Conservation (phyloP, 2,329 filamentous ascomycete species). For the Cordyceps farinosa region DNA sequence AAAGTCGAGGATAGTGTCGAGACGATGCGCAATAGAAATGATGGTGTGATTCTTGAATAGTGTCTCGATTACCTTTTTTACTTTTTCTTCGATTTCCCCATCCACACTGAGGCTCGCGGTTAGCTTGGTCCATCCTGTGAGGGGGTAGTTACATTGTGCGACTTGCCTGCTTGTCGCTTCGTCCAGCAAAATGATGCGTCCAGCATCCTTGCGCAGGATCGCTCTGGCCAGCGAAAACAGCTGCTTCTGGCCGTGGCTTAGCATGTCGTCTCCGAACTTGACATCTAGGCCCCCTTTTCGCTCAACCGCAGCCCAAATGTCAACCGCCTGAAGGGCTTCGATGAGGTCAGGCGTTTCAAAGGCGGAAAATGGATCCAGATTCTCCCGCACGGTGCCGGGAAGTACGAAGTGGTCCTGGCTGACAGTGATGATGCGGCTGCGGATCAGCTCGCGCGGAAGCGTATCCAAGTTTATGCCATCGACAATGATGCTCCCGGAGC, state of each 20-base stretch:
- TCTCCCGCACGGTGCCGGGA: slow-evolving; percentile 43
- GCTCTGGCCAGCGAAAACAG: slow-evolving; percentile 48
- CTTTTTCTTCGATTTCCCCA: slow-evolving; percentile 30
- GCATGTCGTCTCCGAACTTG: slow-evolving; percentile 30
- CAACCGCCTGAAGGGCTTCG: slow-evolving; percentile 40
- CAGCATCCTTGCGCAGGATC: slow-evolving; percentile 36
- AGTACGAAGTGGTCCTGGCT: slow-evolving; percentile 50
- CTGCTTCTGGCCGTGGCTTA: slow-evolving; percentile 48
- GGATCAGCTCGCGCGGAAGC: slow-evolving; percentile 41
- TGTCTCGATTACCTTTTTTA: slow-evolving; percentile 32
- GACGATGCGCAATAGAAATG: slow-evolving; percentile 38
- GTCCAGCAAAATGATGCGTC: slow-evolving; percentile 43
- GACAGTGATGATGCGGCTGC: slow-evolving; percentile 42
- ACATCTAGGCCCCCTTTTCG: slow-evolving; percentile 36
- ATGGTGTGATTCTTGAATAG: slow-evolving; percentile 48
- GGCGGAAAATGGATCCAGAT: slow-evolving; percentile 40
- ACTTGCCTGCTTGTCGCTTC: slow-evolving; percentile 38
- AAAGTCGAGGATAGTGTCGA: slow-evolving; percentile 40
- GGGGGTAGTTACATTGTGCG: neutral
- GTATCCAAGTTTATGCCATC: slow-evolving; percentile 41
- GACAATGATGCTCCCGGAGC: slow-evolving; percentile 36
- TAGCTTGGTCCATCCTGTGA: neutral
- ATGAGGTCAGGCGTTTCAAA: slow-evolving; percentile 36
- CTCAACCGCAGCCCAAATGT: slow-evolving; percentile 40
- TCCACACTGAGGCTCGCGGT: slow-evolving; percentile 29